Evolutionary conservation across 2,329 filamentous ascomycete genomes (phyloP).

Genomic region (Ustulina deusta): DNA sequence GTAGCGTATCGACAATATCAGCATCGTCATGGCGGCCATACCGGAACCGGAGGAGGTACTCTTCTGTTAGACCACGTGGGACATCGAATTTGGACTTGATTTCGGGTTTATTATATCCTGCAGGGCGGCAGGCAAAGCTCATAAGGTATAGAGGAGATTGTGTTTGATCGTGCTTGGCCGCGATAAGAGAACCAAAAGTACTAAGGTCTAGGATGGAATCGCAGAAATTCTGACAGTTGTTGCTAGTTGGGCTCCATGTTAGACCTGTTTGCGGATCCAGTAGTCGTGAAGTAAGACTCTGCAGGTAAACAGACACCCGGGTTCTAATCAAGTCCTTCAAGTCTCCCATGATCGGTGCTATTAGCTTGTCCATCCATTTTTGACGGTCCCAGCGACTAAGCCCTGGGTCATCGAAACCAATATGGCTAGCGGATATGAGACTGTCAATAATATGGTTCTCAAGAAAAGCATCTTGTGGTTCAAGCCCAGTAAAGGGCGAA

Average conservation of each 20-base stretch:
- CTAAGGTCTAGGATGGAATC: constrained; percentile 20
- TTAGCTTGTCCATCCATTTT: constrained; percentile 16
- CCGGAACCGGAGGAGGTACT: constrained; percentile 26
- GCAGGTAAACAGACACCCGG: background rate
- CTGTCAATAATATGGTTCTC: constrained; percentile 22
- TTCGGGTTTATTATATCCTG: constrained; percentile 23
- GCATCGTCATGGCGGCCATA: constrained; percentile 26
- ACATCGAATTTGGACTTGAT: constrained; percentile 28
- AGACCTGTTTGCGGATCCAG: constrained; percentile 16
- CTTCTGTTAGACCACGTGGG: constrained; percentile 20
- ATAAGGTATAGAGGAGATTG: constrained; percentile 18
- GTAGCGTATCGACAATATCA: constrained; percentile 25
- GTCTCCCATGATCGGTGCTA: constrained; percentile 12
- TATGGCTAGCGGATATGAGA: constrained; percentile 15
- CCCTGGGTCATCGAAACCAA: constrained; percentile 22
- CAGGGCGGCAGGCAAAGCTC: constrained; percentile 22
- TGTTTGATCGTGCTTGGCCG: background rate
- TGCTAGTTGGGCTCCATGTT: constrained; percentile 20
- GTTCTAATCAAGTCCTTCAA: constrained; percentile 6
- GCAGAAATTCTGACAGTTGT: constrained; percentile 30
- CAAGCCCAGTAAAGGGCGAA: constrained; percentile 17
- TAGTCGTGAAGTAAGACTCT: constrained; percentile 9
- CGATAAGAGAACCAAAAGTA: constrained; percentile 16
- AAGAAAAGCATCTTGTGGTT: constrained; percentile 4
- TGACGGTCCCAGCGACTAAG: constrained; percentile 16